Conservation (phyloP, 441 rosid genomes). For the Cnidoscolus chayamansa region DNA sequence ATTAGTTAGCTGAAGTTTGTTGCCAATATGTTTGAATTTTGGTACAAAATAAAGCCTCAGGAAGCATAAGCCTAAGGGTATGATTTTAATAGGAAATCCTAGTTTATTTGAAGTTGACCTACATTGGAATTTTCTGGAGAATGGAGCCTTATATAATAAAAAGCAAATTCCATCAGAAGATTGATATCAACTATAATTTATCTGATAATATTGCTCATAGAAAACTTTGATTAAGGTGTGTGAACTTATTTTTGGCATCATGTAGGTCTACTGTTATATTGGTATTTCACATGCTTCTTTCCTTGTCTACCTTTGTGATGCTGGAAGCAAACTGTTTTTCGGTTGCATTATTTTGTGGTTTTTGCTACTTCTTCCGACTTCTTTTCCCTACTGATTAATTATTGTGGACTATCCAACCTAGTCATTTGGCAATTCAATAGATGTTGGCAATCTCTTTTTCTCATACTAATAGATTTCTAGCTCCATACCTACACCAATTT, state of each 20-base stretch:
- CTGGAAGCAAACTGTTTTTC: background rate
- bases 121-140: background rate
- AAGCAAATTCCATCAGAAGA: background rate
- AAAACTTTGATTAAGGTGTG: background rate
- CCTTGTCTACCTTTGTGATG: background rate
- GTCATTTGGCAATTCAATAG: background rate
- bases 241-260: background rate
- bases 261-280: background rate
- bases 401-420: background rate
- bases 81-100: background rate
- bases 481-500: background rate
- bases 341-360: background rate
- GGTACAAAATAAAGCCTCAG: background rate
- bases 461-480: background rate
- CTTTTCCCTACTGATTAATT: background rate
- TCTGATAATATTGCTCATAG: background rate
- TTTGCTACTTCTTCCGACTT: background rate
- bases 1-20: background rate
- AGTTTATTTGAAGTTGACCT: slow-evolving; percentile 1
- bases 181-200: background rate
- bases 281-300: background rate
- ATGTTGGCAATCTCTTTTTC: background rate
- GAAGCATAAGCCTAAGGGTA: background rate
- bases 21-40: too few species aligned
- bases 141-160: background rate